Evolutionary conservation across 768 basidiomycete genomes (phyloP).

Genomic region (Tylopilus subfusipes): DNA sequence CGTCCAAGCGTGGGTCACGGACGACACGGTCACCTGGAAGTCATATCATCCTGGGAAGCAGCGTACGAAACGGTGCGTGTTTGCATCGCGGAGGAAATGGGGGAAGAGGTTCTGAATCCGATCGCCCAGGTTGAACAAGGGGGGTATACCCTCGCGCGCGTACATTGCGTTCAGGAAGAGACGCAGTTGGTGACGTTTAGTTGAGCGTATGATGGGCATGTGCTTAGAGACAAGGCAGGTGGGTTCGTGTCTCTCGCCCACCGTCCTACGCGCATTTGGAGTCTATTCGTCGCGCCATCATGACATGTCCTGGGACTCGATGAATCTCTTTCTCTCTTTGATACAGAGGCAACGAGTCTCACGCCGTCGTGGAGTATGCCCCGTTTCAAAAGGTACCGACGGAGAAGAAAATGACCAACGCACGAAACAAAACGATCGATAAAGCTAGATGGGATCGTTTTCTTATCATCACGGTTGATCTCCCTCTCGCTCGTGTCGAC

Average conservation of each 20-base stretch:
- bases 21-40: constrained; percentile 69
- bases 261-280: too few relatives aligned
- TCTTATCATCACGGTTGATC: too few relatives aligned
- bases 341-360: constrained; percentile 54
- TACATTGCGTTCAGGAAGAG: too few relatives aligned
- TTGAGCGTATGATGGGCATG: too few relatives aligned
- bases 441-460: constrained; percentile 34
- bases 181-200: too few relatives aligned
- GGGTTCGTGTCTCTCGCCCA: too few relatives aligned
- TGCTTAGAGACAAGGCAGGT: too few relatives aligned
- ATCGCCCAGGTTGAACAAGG: constrained; percentile 59
- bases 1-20: constrained; percentile 78
- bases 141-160: constrained; percentile 78
- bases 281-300: too few relatives aligned
- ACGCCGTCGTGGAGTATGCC: constrained; percentile 91
- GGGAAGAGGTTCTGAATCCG: neutral
- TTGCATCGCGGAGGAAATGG: neutral
- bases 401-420: constrained; percentile 74
- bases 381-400: constrained; percentile 84
- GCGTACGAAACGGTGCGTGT: constrained; percentile 55
- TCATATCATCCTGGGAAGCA: constrained; percentile 64
- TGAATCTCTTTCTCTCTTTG: constrained; percentile 36
- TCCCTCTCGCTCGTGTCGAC: neutral
- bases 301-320: too few relatives aligned
- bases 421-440: constrained; percentile 83